Evolutionary conservation across 2,329 filamentous ascomycete genomes (phyloP).

Genomic region (Davidsoniella australis): DNA sequence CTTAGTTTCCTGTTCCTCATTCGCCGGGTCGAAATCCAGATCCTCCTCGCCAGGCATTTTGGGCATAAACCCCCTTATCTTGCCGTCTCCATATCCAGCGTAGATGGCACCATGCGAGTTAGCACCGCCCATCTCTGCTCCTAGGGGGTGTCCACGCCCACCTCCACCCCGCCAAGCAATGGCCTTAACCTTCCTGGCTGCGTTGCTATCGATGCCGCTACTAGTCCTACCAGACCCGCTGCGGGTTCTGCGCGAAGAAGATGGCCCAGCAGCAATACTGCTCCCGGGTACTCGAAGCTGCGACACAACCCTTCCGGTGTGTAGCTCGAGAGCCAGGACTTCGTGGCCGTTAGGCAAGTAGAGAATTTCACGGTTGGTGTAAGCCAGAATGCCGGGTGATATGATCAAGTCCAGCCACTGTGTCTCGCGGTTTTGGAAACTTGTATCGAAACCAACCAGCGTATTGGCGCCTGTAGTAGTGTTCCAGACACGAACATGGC

Average conservation of each 20-base stretch:
- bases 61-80: slow-evolving; percentile 65
- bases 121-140: slow-evolving; percentile 41
- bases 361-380: slow-evolving; percentile 44
- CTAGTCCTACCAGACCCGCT: slow-evolving; percentile 14
- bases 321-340: slow-evolving; percentile 63
- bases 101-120: slow-evolving; percentile 44
- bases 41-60: slow-evolving; percentile 31
- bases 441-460: slow-evolving; percentile 71
- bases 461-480: slow-evolving; percentile 67
- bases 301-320: slow-evolving; percentile 56
- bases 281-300: slow-evolving; percentile 43
- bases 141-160: slow-evolving; percentile 39
- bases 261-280: background rate
- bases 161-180: slow-evolving; percentile 54
- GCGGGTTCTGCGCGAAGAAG: slow-evolving; percentile 27
- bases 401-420: slow-evolving; percentile 44
- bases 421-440: slow-evolving; percentile 55
- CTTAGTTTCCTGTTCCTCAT: slow-evolving; percentile 25
- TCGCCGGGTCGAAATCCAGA: slow-evolving; percentile 22
- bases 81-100: slow-evolving; percentile 70
- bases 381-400: slow-evolving; percentile 41
- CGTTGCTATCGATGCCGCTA: no score
- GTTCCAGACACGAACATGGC: slow-evolving; percentile 76
- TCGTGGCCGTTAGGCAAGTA: slow-evolving; percentile 72
- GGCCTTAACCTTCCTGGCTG: slow-evolving; percentile 50